These are phyloP conservation scores for Candida methanosorbosa DNA, from an alignment of 805 yeast species.

Conservation along the genomic window DNA sequence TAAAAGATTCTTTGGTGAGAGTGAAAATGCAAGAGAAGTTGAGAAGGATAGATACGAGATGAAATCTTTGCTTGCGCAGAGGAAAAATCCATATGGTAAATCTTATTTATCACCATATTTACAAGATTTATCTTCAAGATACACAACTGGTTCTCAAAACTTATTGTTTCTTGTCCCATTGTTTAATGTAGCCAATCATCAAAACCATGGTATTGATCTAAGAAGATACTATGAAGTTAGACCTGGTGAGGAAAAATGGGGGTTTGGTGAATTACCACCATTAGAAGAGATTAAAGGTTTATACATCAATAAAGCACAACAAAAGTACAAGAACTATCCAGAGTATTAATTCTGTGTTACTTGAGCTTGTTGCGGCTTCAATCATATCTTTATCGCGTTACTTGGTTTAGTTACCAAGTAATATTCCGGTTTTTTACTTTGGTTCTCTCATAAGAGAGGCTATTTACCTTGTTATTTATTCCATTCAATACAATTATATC, in stretches of 20 bases:
- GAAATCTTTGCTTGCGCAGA: constrained; percentile 55
- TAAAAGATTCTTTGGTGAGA: constrained; percentile 69
- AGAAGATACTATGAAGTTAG: constrained; percentile 49
- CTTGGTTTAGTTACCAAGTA: too few relatives aligned
- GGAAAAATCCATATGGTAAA: constrained; percentile 58
- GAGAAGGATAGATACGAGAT: constrained; percentile 65
- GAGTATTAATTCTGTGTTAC: too few relatives aligned
- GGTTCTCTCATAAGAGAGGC: too few relatives aligned
- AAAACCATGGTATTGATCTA: constrained; percentile 72
- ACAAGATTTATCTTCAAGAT: constrained; percentile 68
- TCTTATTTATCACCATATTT: constrained; percentile 59
- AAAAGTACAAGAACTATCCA: constrained; percentile 8
- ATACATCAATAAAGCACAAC: constrained; percentile 7
- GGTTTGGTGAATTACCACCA: constrained; percentile 37
- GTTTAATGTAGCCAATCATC: constrained; percentile 77
- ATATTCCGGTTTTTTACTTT: too few relatives aligned
- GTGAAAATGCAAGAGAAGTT: constrained; percentile 68
- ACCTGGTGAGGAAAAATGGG: constrained; percentile 53
- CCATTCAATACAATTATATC: too few relatives aligned
- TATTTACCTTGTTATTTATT: too few relatives aligned
- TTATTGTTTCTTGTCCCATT: constrained; percentile 60
- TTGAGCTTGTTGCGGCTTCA: too few relatives aligned
- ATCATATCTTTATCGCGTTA: too few relatives aligned
- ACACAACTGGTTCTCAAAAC: constrained; percentile 63
- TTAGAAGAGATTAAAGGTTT: constrained; percentile 36